Evolutionary conservation across 805 yeast genomes (phyloP).

Genomic region (Candida sphagnicola): DNA sequence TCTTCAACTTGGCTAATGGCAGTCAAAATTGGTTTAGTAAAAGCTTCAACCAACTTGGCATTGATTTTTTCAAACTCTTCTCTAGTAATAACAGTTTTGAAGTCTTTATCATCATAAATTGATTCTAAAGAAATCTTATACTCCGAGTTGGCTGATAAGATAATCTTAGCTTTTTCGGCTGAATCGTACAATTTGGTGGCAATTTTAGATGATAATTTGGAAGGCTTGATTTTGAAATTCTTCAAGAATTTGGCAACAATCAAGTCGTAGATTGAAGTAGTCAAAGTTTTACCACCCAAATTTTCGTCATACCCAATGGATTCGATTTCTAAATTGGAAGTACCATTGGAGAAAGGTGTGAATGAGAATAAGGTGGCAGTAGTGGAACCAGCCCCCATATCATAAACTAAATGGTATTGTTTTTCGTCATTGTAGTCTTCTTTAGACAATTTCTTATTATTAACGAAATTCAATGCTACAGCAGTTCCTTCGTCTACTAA

Average conservation of each 20-base stretch:
- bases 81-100: constrained; percentile 63
- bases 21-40: constrained; percentile 51
- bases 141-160: constrained; percentile 84
- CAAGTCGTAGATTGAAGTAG: constrained; percentile 58
- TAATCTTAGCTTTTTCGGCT: constrained; percentile 84
- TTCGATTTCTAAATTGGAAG: constrained; percentile 54
- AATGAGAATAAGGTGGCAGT: constrained; percentile 80
- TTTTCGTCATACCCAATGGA: constrained; percentile 66
- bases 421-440: constrained; percentile 33
- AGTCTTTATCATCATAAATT: constrained; percentile 68
- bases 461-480: constrained; percentile 76
- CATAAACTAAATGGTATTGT: constrained; percentile 71
- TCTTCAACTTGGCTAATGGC: constrained; percentile 39
- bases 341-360: constrained; percentile 38
- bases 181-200: constrained; percentile 69
- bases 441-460: constrained; percentile 40
- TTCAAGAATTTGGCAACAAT: constrained; percentile 57
- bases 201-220: constrained; percentile 52
- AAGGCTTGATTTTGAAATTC: constrained; percentile 30
- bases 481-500: constrained; percentile 92
- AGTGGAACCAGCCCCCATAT: constrained; percentile 91
- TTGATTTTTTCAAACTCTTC: constrained; percentile 70
- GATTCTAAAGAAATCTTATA: constrained; percentile 76
- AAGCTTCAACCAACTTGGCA: constrained; percentile 40
- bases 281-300: constrained; percentile 75